Evolutionary conservation across 1,284 basidiomycete genomes (phyloP), one percentile per base, ranked within the genome.

Genomic region (Fomitopsis pinicola): DNA sequence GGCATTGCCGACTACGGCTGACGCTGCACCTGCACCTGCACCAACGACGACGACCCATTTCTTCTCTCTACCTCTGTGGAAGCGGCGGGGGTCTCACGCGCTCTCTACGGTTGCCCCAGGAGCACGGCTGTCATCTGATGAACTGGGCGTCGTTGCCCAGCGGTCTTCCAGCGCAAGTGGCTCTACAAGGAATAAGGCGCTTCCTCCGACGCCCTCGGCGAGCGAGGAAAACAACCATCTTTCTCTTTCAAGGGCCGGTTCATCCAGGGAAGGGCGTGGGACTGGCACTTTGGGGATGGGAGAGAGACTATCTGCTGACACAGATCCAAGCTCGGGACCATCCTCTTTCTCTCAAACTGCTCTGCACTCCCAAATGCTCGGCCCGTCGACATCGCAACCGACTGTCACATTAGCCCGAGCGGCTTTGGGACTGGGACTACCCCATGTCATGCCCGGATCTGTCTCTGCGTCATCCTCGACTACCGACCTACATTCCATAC

Each of bases 21-120:
- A 80, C 63, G 72, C 79, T 56, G 76, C 82, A 26, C 82, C 81
- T 15, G 83, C 80, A 17, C 81, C 81, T 0, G 80, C 82, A 0
- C 77, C 79, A 19, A 77, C 75, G 15, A 77, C 78, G 5, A 78
- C 76, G 52, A 80, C 83, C 45, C 83, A 85, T 72, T 85, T 89
- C 75, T 85, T 89, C 71, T 84, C 87, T 42, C 71, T 86, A 33
- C 85, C 87, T 19, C 77, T 81, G 61, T 88, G 87, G 88, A 82
- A 78, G 68, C 85, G 82, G 66, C 83, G 82, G 65, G 63, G 46
- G 42, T 57, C 64, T 15, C 64, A 58, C 7, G 62, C 62, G 22
- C 62, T 63, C 55, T 59, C 64, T 71, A 55, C 70, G 74, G 38
- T 69, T 70, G 35, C 67, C 71, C 30, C 72, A 36, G 55, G 66